Evolutionary conservation across 352 stramenopile genomes (phyloP).

Genomic region (Phytophthora pseudosyringae): DNA sequence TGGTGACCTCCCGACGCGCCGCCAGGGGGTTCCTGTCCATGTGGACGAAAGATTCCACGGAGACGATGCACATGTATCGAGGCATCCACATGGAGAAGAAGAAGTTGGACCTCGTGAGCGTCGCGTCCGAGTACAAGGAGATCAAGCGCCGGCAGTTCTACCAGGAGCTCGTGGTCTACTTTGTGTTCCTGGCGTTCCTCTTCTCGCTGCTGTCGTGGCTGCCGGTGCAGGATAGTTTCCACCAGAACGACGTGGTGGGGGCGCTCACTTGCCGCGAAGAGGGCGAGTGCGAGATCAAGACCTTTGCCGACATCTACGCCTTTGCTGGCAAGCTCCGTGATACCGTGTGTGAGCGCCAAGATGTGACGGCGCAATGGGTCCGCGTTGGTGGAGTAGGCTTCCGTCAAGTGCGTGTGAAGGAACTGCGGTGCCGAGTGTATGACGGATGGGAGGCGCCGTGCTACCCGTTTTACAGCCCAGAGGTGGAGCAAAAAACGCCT

Average conservation of each 20-base stretch:
- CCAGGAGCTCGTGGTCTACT: slow-evolving; percentile 88
- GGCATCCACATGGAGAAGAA: slow-evolving; percentile 92
- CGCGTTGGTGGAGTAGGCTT: slow-evolving; percentile 82
- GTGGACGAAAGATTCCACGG: slow-evolving; percentile 63
- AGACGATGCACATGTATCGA: slow-evolving; percentile 70
- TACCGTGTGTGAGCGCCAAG: slow-evolving; percentile 62
- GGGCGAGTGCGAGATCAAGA: slow-evolving; percentile 82
- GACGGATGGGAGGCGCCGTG: slow-evolving; percentile 66
- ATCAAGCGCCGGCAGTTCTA: slow-evolving; percentile 90
- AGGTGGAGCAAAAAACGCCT: slow-evolving; percentile 55
- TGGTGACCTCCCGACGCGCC: slow-evolving; percentile 75
- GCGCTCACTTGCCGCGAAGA: slow-evolving; percentile 80
- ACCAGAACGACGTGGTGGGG: slow-evolving; percentile 87
- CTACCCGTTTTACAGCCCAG: slow-evolving; percentile 73
- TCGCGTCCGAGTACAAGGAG: slow-evolving; percentile 88
- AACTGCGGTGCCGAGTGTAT: slow-evolving; percentile 75
- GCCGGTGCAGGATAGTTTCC: slow-evolving; percentile 81
- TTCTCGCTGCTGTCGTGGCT: slow-evolving; percentile 83
- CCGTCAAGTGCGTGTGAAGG: slow-evolving; percentile 80
- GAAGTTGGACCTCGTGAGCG: slow-evolving; percentile 79
- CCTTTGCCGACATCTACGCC: slow-evolving; percentile 78
- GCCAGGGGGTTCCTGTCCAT: slow-evolving; percentile 77
- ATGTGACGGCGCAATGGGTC: slow-evolving; percentile 71
- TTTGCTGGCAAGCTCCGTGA: slow-evolving; percentile 65
- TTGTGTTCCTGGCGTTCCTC: slow-evolving; percentile 78